Percentiles rank a stretch among this genome's conserved stretches.
phyloP scores from a whole-genome alignment of 495 filamentous ascomycete genomes.

The Trichoderma reesei region DNA sequence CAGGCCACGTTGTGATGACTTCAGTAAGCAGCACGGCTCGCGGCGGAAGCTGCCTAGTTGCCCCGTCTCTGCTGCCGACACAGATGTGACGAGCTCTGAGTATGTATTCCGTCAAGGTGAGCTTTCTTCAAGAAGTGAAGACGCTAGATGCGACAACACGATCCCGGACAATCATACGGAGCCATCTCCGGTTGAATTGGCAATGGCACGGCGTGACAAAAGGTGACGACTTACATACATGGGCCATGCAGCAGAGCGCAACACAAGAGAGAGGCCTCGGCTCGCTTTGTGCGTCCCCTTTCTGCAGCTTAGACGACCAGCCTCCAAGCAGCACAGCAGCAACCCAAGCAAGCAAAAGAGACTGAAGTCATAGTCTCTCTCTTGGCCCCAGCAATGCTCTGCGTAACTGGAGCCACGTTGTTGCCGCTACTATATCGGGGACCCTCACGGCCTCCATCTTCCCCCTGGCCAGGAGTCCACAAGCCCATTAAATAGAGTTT shows the following conservation, averaged over 20 bases:
- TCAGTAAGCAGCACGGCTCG: neutral
- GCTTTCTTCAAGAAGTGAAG: neutral
- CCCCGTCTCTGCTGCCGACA: neutral
- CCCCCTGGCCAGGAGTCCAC: neutral
- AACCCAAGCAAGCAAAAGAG: neutral
- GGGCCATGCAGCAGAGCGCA: neutral
- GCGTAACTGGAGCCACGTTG: conserved; percentile 8
- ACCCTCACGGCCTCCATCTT: neutral
- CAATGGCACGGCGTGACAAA: no score
- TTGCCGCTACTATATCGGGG: neutral
- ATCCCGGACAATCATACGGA: no score
- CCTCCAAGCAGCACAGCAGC: neutral
- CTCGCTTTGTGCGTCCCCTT: neutral
- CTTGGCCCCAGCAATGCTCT: neutral
- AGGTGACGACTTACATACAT: no score
- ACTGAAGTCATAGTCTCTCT: no score
- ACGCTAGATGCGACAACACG: no score
- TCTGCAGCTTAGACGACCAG: neutral
- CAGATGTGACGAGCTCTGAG: neutral
- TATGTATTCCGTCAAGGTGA: neutral
- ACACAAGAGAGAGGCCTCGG: neutral
- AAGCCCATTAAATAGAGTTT: conserved; percentile 9
- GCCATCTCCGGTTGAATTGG: no score
- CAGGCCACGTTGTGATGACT: neutral
- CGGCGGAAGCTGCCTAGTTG: neutral